Evolutionary conservation across 1,284 basidiomycete genomes (phyloP).

Genomic region (Fereydounia khargensis): DNA sequence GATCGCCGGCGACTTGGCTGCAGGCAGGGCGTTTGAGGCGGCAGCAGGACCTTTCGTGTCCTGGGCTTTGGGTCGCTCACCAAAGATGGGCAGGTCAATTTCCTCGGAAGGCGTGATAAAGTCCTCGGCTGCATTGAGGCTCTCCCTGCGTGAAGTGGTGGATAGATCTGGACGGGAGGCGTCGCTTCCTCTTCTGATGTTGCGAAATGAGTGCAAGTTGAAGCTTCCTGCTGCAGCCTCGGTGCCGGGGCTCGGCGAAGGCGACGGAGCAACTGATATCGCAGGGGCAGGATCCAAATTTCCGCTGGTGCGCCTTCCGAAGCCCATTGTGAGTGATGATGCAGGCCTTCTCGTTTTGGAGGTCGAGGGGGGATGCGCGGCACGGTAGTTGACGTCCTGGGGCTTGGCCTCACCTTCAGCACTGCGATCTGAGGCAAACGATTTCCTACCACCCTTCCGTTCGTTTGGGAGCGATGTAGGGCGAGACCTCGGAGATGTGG

Average conservation of each 20-base stretch:
- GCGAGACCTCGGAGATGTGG: too few species aligned
- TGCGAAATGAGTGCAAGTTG: conserved; percentile 33
- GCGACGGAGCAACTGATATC: conserved; percentile 16
- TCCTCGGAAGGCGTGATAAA: conserved; percentile 30
- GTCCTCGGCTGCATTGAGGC: conserved; percentile 29
- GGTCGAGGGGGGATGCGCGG: conserved; percentile 1
- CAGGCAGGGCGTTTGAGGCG: conserved; percentile 1
- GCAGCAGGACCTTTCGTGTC: background rate
- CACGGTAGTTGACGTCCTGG: background rate
- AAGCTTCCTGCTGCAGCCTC: conserved; percentile 14
- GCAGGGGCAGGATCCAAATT: conserved; percentile 4
- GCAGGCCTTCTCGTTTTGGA: conserved; percentile 9
- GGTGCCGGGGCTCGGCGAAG: conserved; percentile 6
- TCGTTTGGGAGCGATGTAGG: too few species aligned
- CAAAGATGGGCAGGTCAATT: conserved; percentile 12
- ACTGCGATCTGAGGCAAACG: too few species aligned
- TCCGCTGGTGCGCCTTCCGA: conserved; percentile 9
- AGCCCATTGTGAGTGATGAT: background rate
- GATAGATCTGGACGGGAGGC: conserved; percentile 7
- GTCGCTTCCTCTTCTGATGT: conserved; percentile 27
- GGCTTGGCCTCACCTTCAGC: too few species aligned
- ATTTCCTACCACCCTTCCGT: too few species aligned
- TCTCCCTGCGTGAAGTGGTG: conserved; percentile 19
- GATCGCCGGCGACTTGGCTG: conserved; percentile 5
- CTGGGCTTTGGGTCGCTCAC: background rate